Evolutionary conservation across 192 early-diverging fungal species (phyloP), one percentile per base, ranked within the genome.

Genomic region (Podila clonocystis): DNA sequence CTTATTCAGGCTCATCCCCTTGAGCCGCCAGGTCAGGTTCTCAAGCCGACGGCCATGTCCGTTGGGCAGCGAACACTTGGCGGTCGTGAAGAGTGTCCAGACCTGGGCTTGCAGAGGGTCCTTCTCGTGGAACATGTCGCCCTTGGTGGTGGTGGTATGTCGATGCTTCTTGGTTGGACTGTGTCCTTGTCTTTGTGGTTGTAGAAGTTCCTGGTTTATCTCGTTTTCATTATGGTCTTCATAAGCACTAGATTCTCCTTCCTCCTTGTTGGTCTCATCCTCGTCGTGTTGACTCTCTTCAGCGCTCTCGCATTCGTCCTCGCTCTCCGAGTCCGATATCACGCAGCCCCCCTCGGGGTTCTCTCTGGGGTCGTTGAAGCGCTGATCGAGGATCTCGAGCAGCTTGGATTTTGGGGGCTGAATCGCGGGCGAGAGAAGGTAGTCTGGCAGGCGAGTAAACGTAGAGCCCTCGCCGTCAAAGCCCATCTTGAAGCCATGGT

Each of bases 1-100:
- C 36, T 85, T 82, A 55, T 84, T 73, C 38, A 91, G 70, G 15
- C 82, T 86, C 87, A 91, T 89, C 48, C 90, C 89, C 90, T 93
- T 92, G 72, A 94, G 86, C 34, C 94, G 82, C 94, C 94, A 95
- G 8, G 91, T 88, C 75, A 95, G 68, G 72, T 94, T 95, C 66
- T 95, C 94, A 22, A 95, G 83, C 24, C 94, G 76, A 36, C 86
- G 87, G 1, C 91, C 93, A 31, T 86, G 87, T 0, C 91, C 93
- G 45, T 93, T 87, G 19, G 92, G 91, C 45, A 95, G 77, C 9
- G 90, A 88, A 30, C 90, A 85, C 79, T 92, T 94, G 49, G 91
- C 91, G 72, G 91, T 91, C 1, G 91, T 88, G 49, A 84, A 93
- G 63, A 94, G 75, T 50, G 83, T 73, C 94, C 94, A 95, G 2